Evolutionary conservation across 176 grass and related monocot genomes (phyloP).

Genomic region (Eragrostis nindensis): DNA sequence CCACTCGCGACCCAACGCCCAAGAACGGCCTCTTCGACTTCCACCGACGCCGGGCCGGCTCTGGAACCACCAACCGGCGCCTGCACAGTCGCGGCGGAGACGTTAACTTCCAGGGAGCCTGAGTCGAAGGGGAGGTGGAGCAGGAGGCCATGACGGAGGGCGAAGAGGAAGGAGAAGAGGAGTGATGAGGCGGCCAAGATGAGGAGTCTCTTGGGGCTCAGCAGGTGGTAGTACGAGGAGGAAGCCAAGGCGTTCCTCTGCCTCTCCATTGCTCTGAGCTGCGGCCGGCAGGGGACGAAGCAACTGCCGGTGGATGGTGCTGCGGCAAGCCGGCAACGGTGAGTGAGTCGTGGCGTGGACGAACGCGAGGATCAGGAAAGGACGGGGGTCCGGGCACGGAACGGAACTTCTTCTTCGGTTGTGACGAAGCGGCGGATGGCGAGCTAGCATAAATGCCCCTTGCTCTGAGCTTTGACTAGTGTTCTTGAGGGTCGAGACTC

Average conservation of each 20-base stretch:
- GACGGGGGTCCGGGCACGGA: slow-evolving; percentile 24
- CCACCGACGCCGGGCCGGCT: slow-evolving; percentile 8
- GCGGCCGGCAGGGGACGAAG: neutral
- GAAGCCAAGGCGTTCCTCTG: slow-evolving; percentile 42
- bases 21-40: neutral
- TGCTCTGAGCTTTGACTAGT: neutral
- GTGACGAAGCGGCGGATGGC: too few relatives aligned
- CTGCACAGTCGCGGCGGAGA: neutral
- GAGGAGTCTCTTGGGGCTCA: slow-evolving; percentile 62
- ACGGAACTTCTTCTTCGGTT: slow-evolving; percentile 8
- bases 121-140: slow-evolving; percentile 35
- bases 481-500: too few relatives aligned
- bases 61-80: neutral
- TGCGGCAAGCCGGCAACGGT: neutral
- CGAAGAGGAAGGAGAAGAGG: slow-evolving; percentile 66
- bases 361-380: neutral
- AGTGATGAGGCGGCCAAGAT: slow-evolving; percentile 67
- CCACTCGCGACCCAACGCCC: neutral
- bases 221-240: slow-evolving; percentile 30
- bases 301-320: neutral
- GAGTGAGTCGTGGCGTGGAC: neutral
- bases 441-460: neutral
- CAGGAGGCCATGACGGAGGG: slow-evolving; percentile 52
- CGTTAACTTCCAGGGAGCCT: neutral
- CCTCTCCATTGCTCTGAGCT: slow-evolving; percentile 59